These are phyloP conservation scores for Eucalyptus regnans DNA, from an alignment of 345 rosid species.

Conservation along the genomic window DNA sequence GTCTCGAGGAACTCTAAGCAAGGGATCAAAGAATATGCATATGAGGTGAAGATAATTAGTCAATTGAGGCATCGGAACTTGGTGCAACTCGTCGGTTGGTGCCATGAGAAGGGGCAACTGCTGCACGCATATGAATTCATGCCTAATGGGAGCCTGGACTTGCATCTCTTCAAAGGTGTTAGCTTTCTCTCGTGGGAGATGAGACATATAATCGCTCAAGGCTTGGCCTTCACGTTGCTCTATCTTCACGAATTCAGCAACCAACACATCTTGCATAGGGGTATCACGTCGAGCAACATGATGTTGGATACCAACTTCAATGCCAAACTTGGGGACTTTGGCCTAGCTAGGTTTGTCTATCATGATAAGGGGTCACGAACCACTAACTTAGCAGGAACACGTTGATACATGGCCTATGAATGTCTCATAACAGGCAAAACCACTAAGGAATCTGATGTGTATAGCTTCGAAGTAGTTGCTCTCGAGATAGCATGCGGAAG, in stretches of 20 bases:
- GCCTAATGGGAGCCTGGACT: constrained; percentile 1
- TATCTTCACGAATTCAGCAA: constrained; percentile 14
- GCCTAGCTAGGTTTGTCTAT: constrained; percentile 17
- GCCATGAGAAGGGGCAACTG: constrained; percentile 4
- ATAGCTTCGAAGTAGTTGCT: constrained; percentile 3
- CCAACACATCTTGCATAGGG: constrained; percentile 6
- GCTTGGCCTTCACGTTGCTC: constrained; percentile 7
- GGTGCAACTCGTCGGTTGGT: constrained; percentile 17
- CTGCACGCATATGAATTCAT: constrained; percentile 5
- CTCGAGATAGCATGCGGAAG: constrained; percentile 9
- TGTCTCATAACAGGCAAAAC: background rate
- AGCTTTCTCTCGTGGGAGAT: constrained; percentile 7
- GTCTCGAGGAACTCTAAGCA: constrained; percentile 3
- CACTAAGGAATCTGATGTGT: constrained; percentile 1
- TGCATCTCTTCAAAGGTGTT: constrained; percentile 2
- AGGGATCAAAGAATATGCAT: constrained; percentile 3
- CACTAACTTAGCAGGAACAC: constrained; percentile 9
- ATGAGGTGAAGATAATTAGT: constrained; percentile 18
- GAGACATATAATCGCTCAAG: background rate
- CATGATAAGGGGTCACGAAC: constrained; percentile 5
- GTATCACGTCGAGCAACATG: constrained; percentile 14
- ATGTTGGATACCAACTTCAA: constrained; percentile 6
- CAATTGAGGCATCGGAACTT: constrained; percentile 9
- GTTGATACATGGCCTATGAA: constrained; percentile 6
- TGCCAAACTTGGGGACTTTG: constrained; percentile 24